phyloP scores from a whole-genome alignment of 176 grass and related monocot species.

The Neostapfia colusana region DNA sequence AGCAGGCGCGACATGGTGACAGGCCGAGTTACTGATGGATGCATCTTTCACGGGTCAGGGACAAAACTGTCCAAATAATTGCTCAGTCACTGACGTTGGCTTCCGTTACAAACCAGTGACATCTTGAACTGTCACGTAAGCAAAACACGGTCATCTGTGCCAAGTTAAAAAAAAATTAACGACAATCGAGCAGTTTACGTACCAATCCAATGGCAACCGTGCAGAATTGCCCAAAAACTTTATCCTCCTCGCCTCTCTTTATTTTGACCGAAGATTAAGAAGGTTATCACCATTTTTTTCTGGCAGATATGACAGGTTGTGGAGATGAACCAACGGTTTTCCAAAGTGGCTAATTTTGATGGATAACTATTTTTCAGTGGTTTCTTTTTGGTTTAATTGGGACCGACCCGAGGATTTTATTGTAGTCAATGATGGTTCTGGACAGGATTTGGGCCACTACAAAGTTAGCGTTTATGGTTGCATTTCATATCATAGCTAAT shows the following conservation, averaged over 20 bases:
- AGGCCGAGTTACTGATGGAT: no score
- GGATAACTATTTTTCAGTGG: not conserved
- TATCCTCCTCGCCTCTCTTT: slow-evolving; percentile 2
- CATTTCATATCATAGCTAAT: not conserved
- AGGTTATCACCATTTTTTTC: slow-evolving; percentile 25
- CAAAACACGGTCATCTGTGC: no score
- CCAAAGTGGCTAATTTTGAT: not conserved
- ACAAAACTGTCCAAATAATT: no score
- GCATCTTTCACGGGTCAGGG: no score
- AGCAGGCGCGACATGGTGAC: no score
- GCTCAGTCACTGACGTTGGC: no score
- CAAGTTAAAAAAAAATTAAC: no score
- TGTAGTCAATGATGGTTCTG: not conserved
- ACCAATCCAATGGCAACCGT: no score
- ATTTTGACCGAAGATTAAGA: slow-evolving; percentile 31
- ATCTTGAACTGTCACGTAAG: no score
- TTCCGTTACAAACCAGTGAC: no score
- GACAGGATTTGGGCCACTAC: not conserved
- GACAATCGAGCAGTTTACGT: no score
- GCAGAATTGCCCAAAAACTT: no score
- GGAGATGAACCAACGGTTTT: slow-evolving; percentile 26
- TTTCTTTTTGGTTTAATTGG: not conserved
- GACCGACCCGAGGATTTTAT: not conserved
- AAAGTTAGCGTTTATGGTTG: not conserved
- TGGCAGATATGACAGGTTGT: not conserved